These are phyloP conservation scores for Deinandra increscens DNA, from an alignment of 129 eudicot genomes.

Conservation along the genomic window DNA sequence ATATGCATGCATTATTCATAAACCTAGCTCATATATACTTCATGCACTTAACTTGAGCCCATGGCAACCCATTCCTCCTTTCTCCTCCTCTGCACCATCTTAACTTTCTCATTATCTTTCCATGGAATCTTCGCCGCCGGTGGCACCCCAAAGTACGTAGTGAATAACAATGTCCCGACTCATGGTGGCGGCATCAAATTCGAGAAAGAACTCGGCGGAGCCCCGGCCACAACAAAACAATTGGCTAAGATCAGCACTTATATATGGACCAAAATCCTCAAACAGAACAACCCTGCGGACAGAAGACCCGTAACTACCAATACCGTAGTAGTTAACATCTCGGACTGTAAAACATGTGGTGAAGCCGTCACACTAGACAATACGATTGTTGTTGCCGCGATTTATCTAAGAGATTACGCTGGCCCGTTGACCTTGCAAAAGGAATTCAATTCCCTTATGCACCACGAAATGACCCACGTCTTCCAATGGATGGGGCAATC, in stretches of 20 bases:
- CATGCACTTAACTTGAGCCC: too few species aligned
- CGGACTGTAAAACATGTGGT: background rate
- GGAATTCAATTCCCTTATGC: conserved; percentile 21
- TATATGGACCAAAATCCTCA: conserved; percentile 7
- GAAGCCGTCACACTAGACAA: conserved; percentile 4
- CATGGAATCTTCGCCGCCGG: background rate
- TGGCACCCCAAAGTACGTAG: background rate
- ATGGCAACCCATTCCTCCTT: conserved; percentile 13
- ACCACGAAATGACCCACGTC: conserved; percentile 40
- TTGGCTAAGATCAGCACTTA: conserved; percentile 10
- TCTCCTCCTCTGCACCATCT: too few species aligned
- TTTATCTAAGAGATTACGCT: background rate
- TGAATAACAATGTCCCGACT: background rate
- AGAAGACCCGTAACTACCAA: conserved; percentile 14
- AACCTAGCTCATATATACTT: too few species aligned
- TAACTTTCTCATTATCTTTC: background rate
- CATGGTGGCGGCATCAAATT: conserved; percentile 16
- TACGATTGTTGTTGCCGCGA: conserved; percentile 11
- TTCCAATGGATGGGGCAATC: conserved; percentile 36
- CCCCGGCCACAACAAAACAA: background rate
- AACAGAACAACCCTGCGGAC: conserved; percentile 5
- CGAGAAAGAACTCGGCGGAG: conserved; percentile 8
- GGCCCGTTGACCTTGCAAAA: conserved; percentile 14
- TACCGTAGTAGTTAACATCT: background rate
- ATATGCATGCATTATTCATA: background rate